Base-by-base conservation (phyloP, 108 stramenopile species). In the Stephanodiscus triporus region DNA sequence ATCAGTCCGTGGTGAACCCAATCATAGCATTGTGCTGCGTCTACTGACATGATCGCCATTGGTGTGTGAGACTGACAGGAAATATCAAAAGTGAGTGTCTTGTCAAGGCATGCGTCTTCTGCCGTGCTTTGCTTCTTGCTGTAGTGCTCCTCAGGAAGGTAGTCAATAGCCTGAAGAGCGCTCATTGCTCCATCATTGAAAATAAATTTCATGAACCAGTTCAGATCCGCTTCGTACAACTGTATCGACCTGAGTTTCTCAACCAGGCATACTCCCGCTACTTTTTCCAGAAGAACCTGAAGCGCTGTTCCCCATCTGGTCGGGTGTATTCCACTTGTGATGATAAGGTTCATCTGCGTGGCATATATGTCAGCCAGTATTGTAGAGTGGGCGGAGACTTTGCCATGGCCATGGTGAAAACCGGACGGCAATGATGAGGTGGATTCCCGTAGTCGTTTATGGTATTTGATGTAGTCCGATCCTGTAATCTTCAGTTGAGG, bases 241-340 rank as follows among this genome's bases (percentile, higher is more conserved):
- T 43, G 63, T 17, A 64, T 64, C 37, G 20, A 17, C 26, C 63
- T 9, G 7, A 43, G 22, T 13, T 45, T 42, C 6, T 43, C 26
- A 5, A 64, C 63, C 40, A 43, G 1, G 63, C 26, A 27, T 0
- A 43, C 42, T 27, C 63, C 63, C 1, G 63, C 40, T 2, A 43
- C 37, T 45, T 64, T 64, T 64, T 64, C 19, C 2, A 61, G 60
- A 2, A 36, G n/a, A 36, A 61, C 60, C 32, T 61, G 60, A 2
- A 61, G 32, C 2, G 43, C 63, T 4, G n/a, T 19, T 2, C 38
- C 17, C 63, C 63, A 64, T 9, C 63, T 14, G 26, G 40, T 24
- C 36, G 63, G 63, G 22, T 34, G 63, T 9, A 56, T 56, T 6
- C 55, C 55, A 24, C 55, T 56, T 2, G 5, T 11, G 23, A 26